phyloP scores from a whole-genome alignment of 2,329 filamentous ascomycete genomes.

The Fusarium sp. region DNA sequence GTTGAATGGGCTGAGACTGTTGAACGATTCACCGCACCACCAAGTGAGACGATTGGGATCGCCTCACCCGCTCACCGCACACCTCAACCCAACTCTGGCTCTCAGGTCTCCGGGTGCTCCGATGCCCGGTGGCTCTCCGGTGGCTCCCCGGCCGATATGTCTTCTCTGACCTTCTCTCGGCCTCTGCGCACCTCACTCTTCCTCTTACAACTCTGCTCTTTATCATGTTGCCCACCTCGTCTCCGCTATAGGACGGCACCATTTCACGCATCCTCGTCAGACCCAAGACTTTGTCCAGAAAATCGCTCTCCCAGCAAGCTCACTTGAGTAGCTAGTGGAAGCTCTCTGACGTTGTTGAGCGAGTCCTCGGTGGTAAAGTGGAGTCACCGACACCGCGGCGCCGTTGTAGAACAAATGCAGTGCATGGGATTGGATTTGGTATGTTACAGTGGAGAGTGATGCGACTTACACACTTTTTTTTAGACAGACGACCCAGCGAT shows the following conservation, averaged over 20 bases:
- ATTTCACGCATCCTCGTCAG: conserved; percentile 32
- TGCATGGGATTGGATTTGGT: conserved; percentile 43
- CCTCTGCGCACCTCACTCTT: conserved; percentile 43
- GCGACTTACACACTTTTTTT: conserved; percentile 46
- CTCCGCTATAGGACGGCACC: conserved; percentile 40
- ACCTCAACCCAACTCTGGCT: conserved; percentile 42
- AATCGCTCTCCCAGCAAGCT: conserved; percentile 41
- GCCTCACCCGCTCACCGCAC: conserved; percentile 45
- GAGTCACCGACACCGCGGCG: conserved; percentile 33
- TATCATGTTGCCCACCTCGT: conserved; percentile 34
- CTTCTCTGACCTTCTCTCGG: conserved; percentile 42
- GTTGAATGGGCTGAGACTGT: conserved; percentile 43
- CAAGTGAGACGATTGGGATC: conserved; percentile 35
- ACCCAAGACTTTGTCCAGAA: conserved; percentile 40
- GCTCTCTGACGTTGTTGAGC: conserved; percentile 45
- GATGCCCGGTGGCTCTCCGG: conserved; percentile 45
- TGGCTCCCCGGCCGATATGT: conserved; percentile 43
- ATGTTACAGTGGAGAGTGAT: conserved; percentile 42
- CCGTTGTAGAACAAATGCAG: conserved; percentile 38
- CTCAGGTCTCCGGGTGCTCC: conserved; percentile 28
- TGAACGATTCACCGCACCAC: conserved; percentile 38
- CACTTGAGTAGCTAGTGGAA: conserved; percentile 47
- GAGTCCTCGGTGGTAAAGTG: conserved; percentile 49
- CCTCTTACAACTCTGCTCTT: conserved; percentile 37
- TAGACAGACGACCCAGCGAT: conserved; percentile 40